These are phyloP conservation scores for Colletotrichum destructivum DNA, from an alignment of 2,329 filamentous ascomycete genomes.

Conservation along the genomic window DNA sequence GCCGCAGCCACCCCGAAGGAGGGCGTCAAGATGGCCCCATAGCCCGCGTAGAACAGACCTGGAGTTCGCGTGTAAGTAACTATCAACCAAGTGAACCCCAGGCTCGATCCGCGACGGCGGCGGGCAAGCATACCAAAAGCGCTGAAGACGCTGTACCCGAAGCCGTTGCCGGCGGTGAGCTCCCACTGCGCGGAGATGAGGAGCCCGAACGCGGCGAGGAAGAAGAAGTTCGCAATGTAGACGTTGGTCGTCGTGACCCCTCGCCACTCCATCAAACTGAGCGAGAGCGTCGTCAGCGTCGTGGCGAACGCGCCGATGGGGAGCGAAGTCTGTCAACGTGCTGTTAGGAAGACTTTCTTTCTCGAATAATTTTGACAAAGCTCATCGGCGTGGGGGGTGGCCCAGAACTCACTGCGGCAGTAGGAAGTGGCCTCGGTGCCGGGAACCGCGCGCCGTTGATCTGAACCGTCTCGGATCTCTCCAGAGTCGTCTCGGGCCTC, in stretches of 20 bases:
- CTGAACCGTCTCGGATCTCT: constrained; percentile 1
- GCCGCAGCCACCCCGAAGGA: constrained; percentile 47
- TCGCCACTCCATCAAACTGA: constrained; percentile 70
- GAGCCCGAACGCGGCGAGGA: constrained; percentile 64
- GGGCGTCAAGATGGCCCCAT: constrained; percentile 47
- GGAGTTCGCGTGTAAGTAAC: no score
- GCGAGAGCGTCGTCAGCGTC: constrained; percentile 67
- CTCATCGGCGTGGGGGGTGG: no score
- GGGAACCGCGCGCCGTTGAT: constrained; percentile 1
- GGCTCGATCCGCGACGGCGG: no score
- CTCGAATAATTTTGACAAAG: neutral
- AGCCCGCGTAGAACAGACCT: constrained; percentile 48
- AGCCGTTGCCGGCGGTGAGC: constrained; percentile 65
- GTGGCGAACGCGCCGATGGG: constrained; percentile 69
- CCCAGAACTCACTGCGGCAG: constrained; percentile 23
- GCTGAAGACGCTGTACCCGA: constrained; percentile 67
- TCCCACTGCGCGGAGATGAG: constrained; percentile 71
- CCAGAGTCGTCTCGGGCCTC: constrained; percentile 6
- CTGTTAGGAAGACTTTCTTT: neutral
- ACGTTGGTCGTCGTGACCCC: constrained; percentile 65
- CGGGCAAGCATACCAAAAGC: constrained; percentile 60
- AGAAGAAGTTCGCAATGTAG: constrained; percentile 70
- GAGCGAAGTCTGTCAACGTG: constrained; percentile 57
- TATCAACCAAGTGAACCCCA: neutral
- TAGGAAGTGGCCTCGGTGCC: constrained; percentile 27